phyloP scores from a whole-genome alignment of 768 basidiomycete genomes.

The Russula ochroleuca region DNA sequence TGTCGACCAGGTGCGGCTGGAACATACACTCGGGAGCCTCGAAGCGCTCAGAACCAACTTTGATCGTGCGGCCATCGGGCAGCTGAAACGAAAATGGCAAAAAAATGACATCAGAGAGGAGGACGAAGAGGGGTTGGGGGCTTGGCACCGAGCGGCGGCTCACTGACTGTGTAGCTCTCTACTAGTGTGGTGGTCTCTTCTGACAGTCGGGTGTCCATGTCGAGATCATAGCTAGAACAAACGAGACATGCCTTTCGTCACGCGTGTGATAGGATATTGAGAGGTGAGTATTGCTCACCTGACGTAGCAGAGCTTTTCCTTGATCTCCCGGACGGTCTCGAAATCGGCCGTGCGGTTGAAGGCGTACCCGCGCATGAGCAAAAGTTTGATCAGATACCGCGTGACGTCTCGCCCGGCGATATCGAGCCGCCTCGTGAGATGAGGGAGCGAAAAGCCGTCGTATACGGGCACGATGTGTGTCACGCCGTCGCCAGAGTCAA shows the following conservation, averaged over 20 bases:
- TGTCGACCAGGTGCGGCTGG: constrained; percentile 95
- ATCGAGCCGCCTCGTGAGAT: constrained; percentile 89
- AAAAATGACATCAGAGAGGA: constrained; percentile 8
- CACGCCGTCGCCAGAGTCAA: constrained; percentile 98
- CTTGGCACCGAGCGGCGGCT: neutral
- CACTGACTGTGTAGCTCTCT: constrained; percentile 83
- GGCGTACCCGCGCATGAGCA: constrained; percentile 99
- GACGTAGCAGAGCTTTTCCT: constrained; percentile 98
- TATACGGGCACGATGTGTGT: constrained; percentile 99
- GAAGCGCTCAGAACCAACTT: constrained; percentile 96
- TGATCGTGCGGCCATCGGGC: constrained; percentile 86
- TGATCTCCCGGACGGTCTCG: constrained; percentile 97
- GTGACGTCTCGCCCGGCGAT: constrained; percentile 99
- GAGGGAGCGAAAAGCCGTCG: constrained; percentile 93
- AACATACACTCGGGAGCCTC: constrained; percentile 99
- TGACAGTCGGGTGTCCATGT: constrained; percentile 84
- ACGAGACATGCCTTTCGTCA: too few species aligned
- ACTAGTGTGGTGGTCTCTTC: constrained; percentile 97
- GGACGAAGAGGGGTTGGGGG: neutral
- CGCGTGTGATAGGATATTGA: neutral
- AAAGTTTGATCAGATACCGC: constrained; percentile 97
- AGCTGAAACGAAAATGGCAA: constrained; percentile 43
- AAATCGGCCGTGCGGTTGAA: constrained; percentile 99
- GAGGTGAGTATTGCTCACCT: constrained; percentile 47
- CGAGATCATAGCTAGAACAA: constrained; percentile 92